Conservation (phyloP, 2,329 filamentous ascomycete species). For the Shiraia sp. region DNA sequence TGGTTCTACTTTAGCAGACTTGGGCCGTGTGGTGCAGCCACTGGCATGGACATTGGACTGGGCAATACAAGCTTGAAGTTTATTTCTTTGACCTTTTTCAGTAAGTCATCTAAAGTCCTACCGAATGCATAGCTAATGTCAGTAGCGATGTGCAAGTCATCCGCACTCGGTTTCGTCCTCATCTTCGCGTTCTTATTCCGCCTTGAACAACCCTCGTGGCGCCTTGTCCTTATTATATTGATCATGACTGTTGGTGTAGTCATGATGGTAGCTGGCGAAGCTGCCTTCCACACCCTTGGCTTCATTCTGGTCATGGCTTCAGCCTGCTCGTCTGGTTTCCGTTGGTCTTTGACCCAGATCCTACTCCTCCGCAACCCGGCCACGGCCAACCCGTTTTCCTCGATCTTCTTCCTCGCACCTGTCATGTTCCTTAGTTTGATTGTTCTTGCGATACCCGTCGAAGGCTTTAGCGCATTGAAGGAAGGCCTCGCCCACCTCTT, state of each 20-base stretch:
- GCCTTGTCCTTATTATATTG: conserved; percentile 82
- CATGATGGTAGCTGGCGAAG: conserved; percentile 97
- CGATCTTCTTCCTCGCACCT: conserved; percentile 95
- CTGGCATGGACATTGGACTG: conserved; percentile 91
- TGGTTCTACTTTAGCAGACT: conserved; percentile 92
- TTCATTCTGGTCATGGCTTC: conserved; percentile 93
- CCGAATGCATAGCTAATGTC: conserved; percentile 17
- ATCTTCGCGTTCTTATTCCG: conserved; percentile 93
- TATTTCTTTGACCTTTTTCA: conserved; percentile 96
- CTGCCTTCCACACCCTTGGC: conserved; percentile 82
- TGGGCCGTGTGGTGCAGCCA: conserved; percentile 87
- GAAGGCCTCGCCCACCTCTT: conserved; percentile 68
- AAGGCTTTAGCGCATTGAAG: conserved; percentile 72
- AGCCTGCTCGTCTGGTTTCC: conserved; percentile 93
- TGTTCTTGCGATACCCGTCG: conserved; percentile 79
- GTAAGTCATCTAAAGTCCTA: conserved; percentile 30
- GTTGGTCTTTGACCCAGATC: conserved; percentile 98
- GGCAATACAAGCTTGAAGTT: conserved; percentile 96
- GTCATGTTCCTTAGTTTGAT: conserved; percentile 90
- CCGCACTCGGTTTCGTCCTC: conserved; percentile 90
- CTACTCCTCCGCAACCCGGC: conserved; percentile 90
- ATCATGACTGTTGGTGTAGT: conserved; percentile 92
- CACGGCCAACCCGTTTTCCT: conserved; percentile 94
- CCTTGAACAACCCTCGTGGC: conserved; percentile 84
- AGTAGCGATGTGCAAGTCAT: conserved; percentile 93